These are phyloP conservation scores for Neurospora intermedia DNA, from an alignment of 495 filamentous ascomycete genomes.

Conservation along the genomic window DNA sequence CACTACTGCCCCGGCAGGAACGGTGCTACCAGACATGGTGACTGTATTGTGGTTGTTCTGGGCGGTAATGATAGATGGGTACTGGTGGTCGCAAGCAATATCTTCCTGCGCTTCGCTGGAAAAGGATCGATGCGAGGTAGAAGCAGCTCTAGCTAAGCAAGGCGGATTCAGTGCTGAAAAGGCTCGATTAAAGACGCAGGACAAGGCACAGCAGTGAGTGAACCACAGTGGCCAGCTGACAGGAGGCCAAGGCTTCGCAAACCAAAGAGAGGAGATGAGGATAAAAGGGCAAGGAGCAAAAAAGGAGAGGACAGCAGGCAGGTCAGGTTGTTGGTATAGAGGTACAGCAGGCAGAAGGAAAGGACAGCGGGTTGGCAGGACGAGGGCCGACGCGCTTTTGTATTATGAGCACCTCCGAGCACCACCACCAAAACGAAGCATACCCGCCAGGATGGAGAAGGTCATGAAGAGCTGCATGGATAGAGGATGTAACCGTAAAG, in stretches of 20 bases:
- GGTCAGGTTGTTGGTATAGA: not conserved
- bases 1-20: slow-evolving; percentile 48
- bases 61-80: not conserved
- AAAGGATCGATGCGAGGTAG: not conserved
- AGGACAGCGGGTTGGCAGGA: not conserved
- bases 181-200: not conserved
- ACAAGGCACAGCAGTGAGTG: not conserved
- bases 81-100: not conserved
- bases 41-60: not conserved
- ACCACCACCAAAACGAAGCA: not conserved
- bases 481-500: not conserved
- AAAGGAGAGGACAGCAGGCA: not conserved
- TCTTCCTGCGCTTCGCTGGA: not conserved
- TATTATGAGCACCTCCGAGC: not conserved
- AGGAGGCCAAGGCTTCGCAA: not conserved
- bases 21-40: not conserved
- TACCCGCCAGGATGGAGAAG: not conserved
- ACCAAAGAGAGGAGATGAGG: not conserved
- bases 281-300: not conserved
- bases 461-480: not conserved
- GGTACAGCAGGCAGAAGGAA: not conserved
- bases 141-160: not conserved
- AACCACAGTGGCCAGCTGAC: not conserved
- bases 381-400: not conserved
- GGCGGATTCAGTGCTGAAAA: not conserved